These are phyloP conservation scores for Skeletonema grethae DNA, from an alignment of 108 stramenopile genomes.

Conservation along the genomic window DNA sequence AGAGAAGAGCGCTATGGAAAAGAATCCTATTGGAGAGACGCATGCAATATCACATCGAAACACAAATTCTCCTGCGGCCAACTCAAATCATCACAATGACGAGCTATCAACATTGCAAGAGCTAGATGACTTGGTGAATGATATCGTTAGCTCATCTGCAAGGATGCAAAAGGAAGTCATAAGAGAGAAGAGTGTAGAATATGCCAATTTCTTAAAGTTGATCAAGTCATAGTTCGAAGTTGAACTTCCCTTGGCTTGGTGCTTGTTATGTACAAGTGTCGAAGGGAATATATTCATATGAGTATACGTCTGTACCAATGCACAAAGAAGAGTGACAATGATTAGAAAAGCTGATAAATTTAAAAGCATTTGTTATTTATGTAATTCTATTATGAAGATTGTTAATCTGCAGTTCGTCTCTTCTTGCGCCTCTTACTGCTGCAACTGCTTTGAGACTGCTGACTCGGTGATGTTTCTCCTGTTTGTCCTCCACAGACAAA, in stretches of 20 bases:
- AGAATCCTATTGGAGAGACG: neutral
- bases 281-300: too few species aligned
- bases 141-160: neutral
- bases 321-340: neutral
- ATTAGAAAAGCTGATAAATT: neutral
- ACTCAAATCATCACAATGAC: too few species aligned
- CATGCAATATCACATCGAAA: neutral
- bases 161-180: neutral
- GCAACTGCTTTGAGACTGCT: neutral
- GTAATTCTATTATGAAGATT: neutral
- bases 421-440: conserved; percentile 9
- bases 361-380: neutral
- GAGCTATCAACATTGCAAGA: neutral
- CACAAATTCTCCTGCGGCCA: neutral
- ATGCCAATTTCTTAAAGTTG: neutral
- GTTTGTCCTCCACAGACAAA: neutral
- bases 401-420: conserved; percentile 20
- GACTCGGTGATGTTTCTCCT: neutral
- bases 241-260: neutral
- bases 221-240: neutral
- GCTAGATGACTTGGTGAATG: neutral
- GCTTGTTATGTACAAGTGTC: too few species aligned
- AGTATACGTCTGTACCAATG: too few species aligned
- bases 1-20: neutral
- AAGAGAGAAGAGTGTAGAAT: neutral